phyloP scores from a whole-genome alignment of 2,329 filamentous ascomycete species.

The Cercospora sp. region DNA sequence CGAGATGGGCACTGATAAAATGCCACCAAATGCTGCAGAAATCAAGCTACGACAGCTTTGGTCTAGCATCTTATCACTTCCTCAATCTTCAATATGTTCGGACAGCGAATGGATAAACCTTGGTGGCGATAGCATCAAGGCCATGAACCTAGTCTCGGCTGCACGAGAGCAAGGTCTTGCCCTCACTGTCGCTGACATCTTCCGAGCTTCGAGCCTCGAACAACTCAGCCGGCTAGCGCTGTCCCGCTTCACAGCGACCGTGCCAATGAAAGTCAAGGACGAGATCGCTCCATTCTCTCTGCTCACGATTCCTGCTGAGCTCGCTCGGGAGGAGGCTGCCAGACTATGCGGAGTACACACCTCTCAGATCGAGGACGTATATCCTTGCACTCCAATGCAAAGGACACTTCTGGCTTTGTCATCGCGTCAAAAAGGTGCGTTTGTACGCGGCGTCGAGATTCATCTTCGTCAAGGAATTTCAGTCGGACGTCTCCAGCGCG shows the following conservation, averaged over 20 bases:
- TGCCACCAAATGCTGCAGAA: not conserved
- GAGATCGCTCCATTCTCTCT: not conserved
- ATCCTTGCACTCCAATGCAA: constrained; percentile 40
- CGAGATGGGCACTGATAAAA: not conserved
- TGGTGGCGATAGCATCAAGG: not conserved
- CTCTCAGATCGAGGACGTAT: constrained; percentile 49
- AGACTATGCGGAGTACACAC: not conserved
- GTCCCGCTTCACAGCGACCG: not conserved
- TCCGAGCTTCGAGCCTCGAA: not conserved
- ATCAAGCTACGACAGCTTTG: not conserved
- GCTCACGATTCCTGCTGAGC: not conserved
- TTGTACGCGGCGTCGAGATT: constrained; percentile 47
- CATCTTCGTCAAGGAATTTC: constrained; percentile 29
- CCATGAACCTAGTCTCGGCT: not conserved
- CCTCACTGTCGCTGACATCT: not conserved
- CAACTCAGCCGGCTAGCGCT: not conserved
- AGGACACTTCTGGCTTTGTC: constrained; percentile 53
- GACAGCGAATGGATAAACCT: not conserved
- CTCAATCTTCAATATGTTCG: not conserved
- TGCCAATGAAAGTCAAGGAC: not conserved
- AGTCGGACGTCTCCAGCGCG: constrained; percentile 37
- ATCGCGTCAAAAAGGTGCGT: constrained; percentile 52
- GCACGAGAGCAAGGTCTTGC: not conserved
- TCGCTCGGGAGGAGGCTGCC: not conserved
- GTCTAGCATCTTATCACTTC: not conserved